Percentiles rank a stretch among this genome's conserved stretches.
phyloP scores from a whole-genome alignment of 306 rosid species.

The Rosa lucieae region DNA sequence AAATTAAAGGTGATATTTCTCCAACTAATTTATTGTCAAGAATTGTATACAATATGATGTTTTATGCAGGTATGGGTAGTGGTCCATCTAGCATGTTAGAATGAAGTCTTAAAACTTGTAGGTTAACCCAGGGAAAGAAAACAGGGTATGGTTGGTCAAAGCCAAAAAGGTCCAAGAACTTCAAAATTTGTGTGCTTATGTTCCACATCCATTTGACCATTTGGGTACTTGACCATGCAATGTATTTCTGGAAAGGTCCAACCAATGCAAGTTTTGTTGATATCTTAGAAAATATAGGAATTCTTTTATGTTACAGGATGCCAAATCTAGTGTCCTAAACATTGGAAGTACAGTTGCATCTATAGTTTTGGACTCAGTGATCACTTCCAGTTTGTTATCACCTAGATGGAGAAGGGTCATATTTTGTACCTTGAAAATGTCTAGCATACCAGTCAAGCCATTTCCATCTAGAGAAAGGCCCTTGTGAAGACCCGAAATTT shows the following conservation, averaged over 20 bases:
- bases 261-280: background rate
- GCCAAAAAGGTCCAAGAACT: background rate
- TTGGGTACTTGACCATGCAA: background rate
- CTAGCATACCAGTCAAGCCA: too few species aligned
- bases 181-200: background rate
- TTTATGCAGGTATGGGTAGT: background rate
- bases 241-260: background rate
- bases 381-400: too few species aligned
- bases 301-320: background rate
- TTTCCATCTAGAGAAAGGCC: too few species aligned
- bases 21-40: background rate
- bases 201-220: conserved; percentile 1
- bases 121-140: background rate
- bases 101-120: rapidly evolving
- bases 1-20: background rate
- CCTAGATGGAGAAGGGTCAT: too few species aligned
- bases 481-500: too few species aligned
- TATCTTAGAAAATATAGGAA: background rate
- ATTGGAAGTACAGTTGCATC: too few species aligned
- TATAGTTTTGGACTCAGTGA: too few species aligned
- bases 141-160: background rate
- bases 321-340: too few species aligned
- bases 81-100: background rate
- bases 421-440: too few species aligned
- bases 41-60: background rate